Base-by-base conservation (phyloP, 2,329 filamentous ascomycete species). In the Karstenula rhodostoma region DNA sequence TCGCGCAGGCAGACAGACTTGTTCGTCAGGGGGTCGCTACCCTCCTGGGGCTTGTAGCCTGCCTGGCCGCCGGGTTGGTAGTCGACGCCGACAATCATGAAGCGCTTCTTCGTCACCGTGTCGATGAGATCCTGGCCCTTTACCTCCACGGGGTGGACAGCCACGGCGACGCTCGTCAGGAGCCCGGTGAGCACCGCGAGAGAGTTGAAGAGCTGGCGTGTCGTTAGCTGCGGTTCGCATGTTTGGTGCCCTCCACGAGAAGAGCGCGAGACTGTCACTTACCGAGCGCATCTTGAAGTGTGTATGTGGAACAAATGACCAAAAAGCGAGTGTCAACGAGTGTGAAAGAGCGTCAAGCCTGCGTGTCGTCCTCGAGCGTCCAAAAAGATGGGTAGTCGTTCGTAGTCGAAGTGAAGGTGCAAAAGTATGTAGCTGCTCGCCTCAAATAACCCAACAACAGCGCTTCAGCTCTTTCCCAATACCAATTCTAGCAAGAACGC, bases 101-200 rank as follows among this genome's bases (percentile, higher is more conserved):
- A 84, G 50, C 87, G 84, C 66, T 86, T 82, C 58, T 82, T 82
- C 19, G 84, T 86, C 56, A 83, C 79, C 37, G 81, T 82, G 73
- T 88, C 84, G 67, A 89, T 81, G 75, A 89, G 89, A 73, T 89
- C 84, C 74, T 86, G 84, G 60, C 86, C 85, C 57, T 83, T 73
- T 54, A 89, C 83, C 59, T 83, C 81, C 58, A 89, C 79, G 7
- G 86, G 82, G 57, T 84, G 83, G 47, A 88, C 83, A 29, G 86
- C 86, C 22, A 78, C 71, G 42, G 80, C 82, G 66, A 83, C 76
- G 67, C 80, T 76, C 43, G 81, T 74, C 56, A 77, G 67, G 62
- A 75, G 67, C 53, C 70, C 70, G 42, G 69, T 63, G 32, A 73
- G 56, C 22, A 75, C 61, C 53, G 64, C 67, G 61, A 74, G 59